Evolutionary conservation across 2,329 filamentous ascomycete genomes (phyloP).

Genomic region (Claviceps lovelessii): DNA sequence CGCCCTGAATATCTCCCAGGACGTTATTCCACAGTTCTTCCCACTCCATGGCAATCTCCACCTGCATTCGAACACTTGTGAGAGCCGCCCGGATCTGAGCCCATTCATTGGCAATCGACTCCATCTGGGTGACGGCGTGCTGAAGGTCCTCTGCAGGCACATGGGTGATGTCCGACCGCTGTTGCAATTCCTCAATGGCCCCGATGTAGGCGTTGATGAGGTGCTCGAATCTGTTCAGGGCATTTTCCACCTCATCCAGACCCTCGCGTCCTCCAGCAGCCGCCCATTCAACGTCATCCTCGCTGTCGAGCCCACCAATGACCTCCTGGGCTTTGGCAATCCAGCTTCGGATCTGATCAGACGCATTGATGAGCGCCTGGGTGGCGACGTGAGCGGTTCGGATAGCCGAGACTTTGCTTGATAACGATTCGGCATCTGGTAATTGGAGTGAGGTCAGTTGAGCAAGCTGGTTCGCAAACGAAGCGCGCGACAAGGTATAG

Average conservation of each 20-base stretch:
- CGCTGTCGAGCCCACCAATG: slow-evolving; percentile 74
- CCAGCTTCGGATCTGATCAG: slow-evolving; percentile 88
- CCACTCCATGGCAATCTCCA: slow-evolving; percentile 98
- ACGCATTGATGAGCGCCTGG: slow-evolving; percentile 68
- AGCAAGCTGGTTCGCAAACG: slow-evolving; percentile 83
- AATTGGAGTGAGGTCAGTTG: slow-evolving; percentile 83
- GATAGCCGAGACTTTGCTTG: slow-evolving; percentile 70
- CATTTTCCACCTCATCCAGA: slow-evolving; percentile 54
- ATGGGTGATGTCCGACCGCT: slow-evolving; percentile 56
- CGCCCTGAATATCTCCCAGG: slow-evolving; percentile 79
- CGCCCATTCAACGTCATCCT: slow-evolving; percentile 97
- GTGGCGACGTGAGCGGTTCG: slow-evolving; percentile 73
- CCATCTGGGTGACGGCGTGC: slow-evolving; percentile 74
- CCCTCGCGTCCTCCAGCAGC: slow-evolving; percentile 74
- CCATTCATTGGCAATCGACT: slow-evolving; percentile 74
- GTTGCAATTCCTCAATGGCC: slow-evolving; percentile 85
- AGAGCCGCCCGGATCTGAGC: slow-evolving; percentile 63
- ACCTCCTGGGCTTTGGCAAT: slow-evolving; percentile 86
- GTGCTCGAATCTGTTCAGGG: slow-evolving; percentile 73
- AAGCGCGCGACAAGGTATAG: slow-evolving; percentile 82
- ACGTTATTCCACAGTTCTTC: slow-evolving; percentile 93
- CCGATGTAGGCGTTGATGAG: slow-evolving; percentile 85
- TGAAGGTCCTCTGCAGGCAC: slow-evolving; percentile 60
- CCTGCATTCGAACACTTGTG: slow-evolving; percentile 70
- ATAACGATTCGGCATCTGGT: slow-evolving; percentile 71